Percentiles rank a stretch among this genome's conserved stretches.
These are phyloP conservation scores for Skeletonema costatum DNA, from an alignment of 108 stramenopile species.

Conservation along the genomic window DNA sequence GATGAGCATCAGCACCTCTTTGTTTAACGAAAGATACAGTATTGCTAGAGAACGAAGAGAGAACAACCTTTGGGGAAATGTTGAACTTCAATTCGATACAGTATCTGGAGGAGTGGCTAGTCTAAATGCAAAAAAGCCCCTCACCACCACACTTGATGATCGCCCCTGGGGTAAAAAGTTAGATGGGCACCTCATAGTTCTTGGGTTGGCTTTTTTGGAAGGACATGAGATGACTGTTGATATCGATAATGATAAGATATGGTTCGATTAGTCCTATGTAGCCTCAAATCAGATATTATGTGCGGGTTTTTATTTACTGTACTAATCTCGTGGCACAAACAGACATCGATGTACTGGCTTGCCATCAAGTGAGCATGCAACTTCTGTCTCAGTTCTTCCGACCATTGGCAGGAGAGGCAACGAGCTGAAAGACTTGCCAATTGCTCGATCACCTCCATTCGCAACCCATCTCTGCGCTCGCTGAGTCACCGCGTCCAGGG, in stretches of 20 bases:
- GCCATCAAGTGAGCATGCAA: conserved; percentile 59
- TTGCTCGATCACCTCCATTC: conserved; percentile 64
- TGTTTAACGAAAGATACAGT: conserved; percentile 33
- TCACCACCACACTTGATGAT: conserved; percentile 38
- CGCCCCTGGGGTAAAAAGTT: conserved; percentile 37
- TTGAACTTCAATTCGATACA: conserved; percentile 23
- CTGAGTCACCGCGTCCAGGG: conserved; percentile 42
- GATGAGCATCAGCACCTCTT: conserved; percentile 29
- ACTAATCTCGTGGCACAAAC: conserved; percentile 13
- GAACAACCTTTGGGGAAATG: conserved; percentile 36
- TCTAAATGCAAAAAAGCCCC: conserved; percentile 27
- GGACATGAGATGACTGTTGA: conserved; percentile 25
- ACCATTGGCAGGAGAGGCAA: conserved; percentile 55
- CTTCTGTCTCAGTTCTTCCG: conserved; percentile 78
- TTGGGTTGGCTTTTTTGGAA: conserved; percentile 43
- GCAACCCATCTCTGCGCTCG: conserved; percentile 58
- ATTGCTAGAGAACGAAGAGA: conserved; percentile 26
- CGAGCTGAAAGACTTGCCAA: conserved; percentile 57
- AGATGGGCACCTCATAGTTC: conserved; percentile 31
- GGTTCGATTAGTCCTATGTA: conserved; percentile 8
- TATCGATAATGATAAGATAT: conserved; percentile 15
- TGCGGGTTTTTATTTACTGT: background rate
- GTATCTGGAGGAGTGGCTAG: conserved; percentile 12
- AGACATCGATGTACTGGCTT: conserved; percentile 73
- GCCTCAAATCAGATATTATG: background rate